Base-by-base conservation (phyloP, 768 basidiomycete genomes). In the Solioccasus polychromus region DNA sequence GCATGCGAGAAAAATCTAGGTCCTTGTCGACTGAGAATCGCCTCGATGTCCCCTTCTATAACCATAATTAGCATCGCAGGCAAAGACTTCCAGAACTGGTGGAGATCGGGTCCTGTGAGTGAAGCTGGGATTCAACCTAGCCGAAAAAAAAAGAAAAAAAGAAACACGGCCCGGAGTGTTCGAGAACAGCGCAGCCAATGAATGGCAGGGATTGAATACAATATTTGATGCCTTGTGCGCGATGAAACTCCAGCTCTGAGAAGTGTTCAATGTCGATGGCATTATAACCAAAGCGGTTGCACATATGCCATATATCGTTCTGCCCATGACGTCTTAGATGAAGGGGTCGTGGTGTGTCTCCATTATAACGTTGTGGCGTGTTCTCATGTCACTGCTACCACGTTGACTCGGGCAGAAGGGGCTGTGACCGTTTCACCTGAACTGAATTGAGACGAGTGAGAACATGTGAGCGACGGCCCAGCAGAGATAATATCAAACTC, bases 381-480 rank as follows among this genome's bases (percentile, higher is more conserved):
- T 62, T 62, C 60, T 60, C 61, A 57, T 57, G 57, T 44, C 52
- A 53, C 25, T 31, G 48, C 38, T 25, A 45, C 45, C 51, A 54
- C 57, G 58, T 51, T 59, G 51, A 12, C 26, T 14, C 39, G 44
- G 9, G 45, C 30, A 19, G n/a, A 42, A 39, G 43, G 24, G 48
- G 49, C 60, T 59, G 60, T 56, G 59, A 29, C 8, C 42, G 40
- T 35, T 45, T 42, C n/a, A 10, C 35, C 48, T 37, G 30, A 42
- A 50, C 39, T 35, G n/a, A 42, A 37, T 45, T 29, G 47, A 47
- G 34, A 49, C 39, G 37, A 43, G 44, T 37, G 20, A 26, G 29
- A 43, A 45, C 53, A 47, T 44, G 51, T 35, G 50, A 55, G 50
- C 42, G 41, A 49, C 42, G 37, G 48, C 35, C 36, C 58, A 55